Conservation (phyloP, 1,284 basidiomycete species). For the Ustilago nuda region DNA sequence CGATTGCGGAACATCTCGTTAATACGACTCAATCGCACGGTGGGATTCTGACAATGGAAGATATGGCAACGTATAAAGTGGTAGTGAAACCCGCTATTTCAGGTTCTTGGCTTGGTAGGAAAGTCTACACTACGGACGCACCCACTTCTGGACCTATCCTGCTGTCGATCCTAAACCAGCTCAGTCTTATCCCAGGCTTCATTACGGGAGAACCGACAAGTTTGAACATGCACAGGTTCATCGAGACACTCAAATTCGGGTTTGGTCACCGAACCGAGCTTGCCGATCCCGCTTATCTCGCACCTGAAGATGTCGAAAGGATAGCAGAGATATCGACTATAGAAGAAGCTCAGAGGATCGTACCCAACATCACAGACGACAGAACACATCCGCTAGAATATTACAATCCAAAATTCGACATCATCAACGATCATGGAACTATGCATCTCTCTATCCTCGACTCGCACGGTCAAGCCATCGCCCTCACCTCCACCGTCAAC, state of each 20-base stretch:
- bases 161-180: constrained; percentile 65
- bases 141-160: constrained; percentile 68
- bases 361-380: constrained; percentile 65
- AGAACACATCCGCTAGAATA: constrained; percentile 59
- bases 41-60: constrained; percentile 81
- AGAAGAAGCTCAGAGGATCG: constrained; percentile 58
- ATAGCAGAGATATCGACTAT: constrained; percentile 49
- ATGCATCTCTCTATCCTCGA: constrained; percentile 70
- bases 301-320: constrained; percentile 33
- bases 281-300: constrained; percentile 71
- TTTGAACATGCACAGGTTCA: constrained; percentile 69
- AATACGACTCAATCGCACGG: constrained; percentile 76
- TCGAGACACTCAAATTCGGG: constrained; percentile 69
- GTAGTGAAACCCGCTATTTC: constrained; percentile 78
- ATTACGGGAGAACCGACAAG: constrained; percentile 23
- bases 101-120: constrained; percentile 81
- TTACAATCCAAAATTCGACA: constrained; percentile 70
- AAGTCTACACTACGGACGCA: constrained; percentile 81
- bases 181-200: constrained; percentile 50
- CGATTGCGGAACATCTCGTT: constrained; percentile 80
- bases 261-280: constrained; percentile 71
- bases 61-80: constrained; percentile 79
- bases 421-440: constrained; percentile 69
- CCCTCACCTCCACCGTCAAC: constrained; percentile 71
- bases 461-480: constrained; percentile 68